Evolutionary conservation across 2,329 filamentous ascomycete genomes (phyloP), one percentile per base, ranked within the genome.

Genomic region (Pseudogymnoascus sp.): DNA sequence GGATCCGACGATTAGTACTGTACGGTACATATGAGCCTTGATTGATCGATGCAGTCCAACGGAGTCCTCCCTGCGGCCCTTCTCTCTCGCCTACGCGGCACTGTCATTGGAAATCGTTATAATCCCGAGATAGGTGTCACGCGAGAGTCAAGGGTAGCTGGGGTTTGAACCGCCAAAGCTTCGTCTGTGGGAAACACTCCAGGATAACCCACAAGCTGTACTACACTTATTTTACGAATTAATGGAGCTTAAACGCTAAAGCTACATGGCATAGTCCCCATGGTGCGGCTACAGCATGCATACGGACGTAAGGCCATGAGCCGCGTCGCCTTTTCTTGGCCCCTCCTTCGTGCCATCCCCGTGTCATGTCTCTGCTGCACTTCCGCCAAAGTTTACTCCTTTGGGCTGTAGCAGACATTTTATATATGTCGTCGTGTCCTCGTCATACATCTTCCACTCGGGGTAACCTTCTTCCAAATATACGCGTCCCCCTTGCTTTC

Each of bases 341-440:
- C 39, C 39, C 19, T 22, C 19, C 36, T 33, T 9, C 39, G 9
- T 2, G 14, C 39, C 4, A 52, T 52, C 23, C 12, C 23, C 25
- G 12, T 25, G 19, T 45, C 41, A 25, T 23, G 41, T 25, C 41
- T 25, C 22, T 23, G n/a, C 19, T 19, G 45, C 45, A 69, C 64
- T 55, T 69, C n/a, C 61, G 68, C 72, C 6, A 62, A 68, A 1
- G 30, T 67, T 2, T 55, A 63, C 8, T 22, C 30, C 25, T 71
- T 62, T 64, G 64, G 14, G 11, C n/a, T 66, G 5, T 67, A 66
- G 19, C 65, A 69, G 33, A 66, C 14, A n/a, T 66, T 33, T 66
- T 33, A 68, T 61, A 70, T 70, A 61, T 69, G 69, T 61, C 64
- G 62, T 8, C 69, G 67, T 58, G 69, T 72, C 59, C 62, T 68